Base-by-base conservation (phyloP, 2,329 filamentous ascomycete genomes). In the Drechslera avenae region DNA sequence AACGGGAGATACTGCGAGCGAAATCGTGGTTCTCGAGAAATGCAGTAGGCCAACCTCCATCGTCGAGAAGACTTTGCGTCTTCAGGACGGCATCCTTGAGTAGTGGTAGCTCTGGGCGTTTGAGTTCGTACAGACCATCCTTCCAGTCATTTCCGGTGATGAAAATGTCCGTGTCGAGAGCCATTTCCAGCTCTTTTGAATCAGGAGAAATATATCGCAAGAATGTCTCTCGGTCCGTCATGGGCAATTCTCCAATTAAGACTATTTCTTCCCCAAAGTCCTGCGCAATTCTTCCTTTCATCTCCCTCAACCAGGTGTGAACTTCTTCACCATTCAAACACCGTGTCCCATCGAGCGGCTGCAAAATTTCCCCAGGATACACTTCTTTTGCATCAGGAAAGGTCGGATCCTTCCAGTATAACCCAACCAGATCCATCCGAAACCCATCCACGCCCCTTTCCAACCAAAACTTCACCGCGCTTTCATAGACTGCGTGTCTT, bases 1-100 rank as follows among this genome's bases (percentile, higher is more conserved):
- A 83, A 2, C 83, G 78, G 2, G 80, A 81, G 4, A 86, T 72
- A 2, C 79, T 81, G 1, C 85, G 77, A 2, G 79, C 78, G 50
- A 84, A 79, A 63, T 87, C 85, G 66, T 87, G 85, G 59, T 87
- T 87, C 62, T 87, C 85, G 46, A 82, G 76, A 62, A 86, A 88
- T 0, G 80, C 76, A 0, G 83, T 84, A 0, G 81, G 81, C 79
- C 80, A 82, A 5, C 75, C 78, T 40, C 79, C 75, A 17, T 77
- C 76, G 23, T 77, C 71, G 74, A 83, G 79, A 12, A 78, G 71
- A 0, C 64, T 67, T 61, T 83, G 80, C 75, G 78, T 81, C 23
- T 75, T 74, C 18, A 57, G 63, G 23, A 77, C 69, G 37, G 75
- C 75, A 14, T 62, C 52, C 55, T 75, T 75, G 62, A 78, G 18